Base-by-base conservation (phyloP, 2,329 filamentous ascomycete genomes). In the Zasmidium angulare region DNA sequence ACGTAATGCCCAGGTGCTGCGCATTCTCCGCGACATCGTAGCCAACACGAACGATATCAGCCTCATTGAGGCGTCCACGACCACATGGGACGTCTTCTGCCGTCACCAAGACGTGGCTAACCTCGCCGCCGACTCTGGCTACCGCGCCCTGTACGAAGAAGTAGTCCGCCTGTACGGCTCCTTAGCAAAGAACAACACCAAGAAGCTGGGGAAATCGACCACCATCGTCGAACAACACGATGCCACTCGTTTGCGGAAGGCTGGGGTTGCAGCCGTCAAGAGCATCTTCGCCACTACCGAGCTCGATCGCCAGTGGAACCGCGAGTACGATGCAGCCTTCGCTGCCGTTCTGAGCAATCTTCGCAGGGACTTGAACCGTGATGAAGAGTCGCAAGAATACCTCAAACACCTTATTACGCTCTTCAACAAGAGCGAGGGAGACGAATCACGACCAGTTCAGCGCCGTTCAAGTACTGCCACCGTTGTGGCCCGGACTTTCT, bases 61-160 rank as follows among this genome's bases (percentile, higher is more conserved):
- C 67, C 90, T 98, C 87, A 88, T 96, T 62, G 93, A 98, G 77
- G 91, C 93, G 36, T 95, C 91, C 2, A 83, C 96, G 63, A 85
- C 88, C 2, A 91, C 91, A 2, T 97, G 96, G 72, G 87, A 93
- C 69, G 88, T 88, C 22, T 95, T 97, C 71, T 98, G 93, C 78
- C 84, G 87, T 60, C 85, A 96, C 77, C 91, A 96, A 74, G 93
- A 98, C 71, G 87, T 88, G 59, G 90, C 91, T 31, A 89, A 88
- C 9, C 85, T 98, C 56, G 87, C 92, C 24, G 92, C 90, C 61
- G 93, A 98, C 72, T 89, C 92, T 72, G 85, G 87, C 61, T 96
- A 96, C 73, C 83, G 93, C 31, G 83, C 80, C 53, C 88, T 93
- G 65, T 98, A 96, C 74, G 88, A 93, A 71, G 85, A 89, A 50